A percentile compares a stretch with the other conserved stretches of the same genome.
Evolutionary conservation across 495 filamentous ascomycete species (phyloP).

Genomic region (Daldinia loculata): DNA sequence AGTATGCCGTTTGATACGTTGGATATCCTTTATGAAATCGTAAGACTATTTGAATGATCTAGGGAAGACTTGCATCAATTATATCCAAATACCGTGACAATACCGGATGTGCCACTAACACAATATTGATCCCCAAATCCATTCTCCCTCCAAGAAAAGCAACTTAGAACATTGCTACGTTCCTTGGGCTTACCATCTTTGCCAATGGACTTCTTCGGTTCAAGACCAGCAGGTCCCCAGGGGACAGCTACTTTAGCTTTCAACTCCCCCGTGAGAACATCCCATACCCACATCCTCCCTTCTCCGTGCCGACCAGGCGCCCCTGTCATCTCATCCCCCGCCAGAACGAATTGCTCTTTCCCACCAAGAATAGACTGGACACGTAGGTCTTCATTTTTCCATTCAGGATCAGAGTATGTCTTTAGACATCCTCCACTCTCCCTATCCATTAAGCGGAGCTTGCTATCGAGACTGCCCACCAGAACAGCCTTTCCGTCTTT

Average conservation of each 20-base stretch:
- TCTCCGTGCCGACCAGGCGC: constrained; percentile 52
- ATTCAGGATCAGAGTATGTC: constrained; percentile 68
- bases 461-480: constrained; percentile 78
- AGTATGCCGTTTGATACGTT: constrained; percentile 18
- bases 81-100: constrained; percentile 63
- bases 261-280: constrained; percentile 79
- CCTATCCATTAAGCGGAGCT: constrained; percentile 83
- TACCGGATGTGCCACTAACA: constrained; percentile 62
- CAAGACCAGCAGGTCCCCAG: constrained; percentile 66
- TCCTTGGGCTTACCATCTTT: constrained; percentile 62
- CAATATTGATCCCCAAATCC: constrained; percentile 68
- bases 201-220: constrained; percentile 55
- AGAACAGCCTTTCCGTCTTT: constrained; percentile 76
- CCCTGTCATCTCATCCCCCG: constrained; percentile 74
- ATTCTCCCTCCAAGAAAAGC: constrained; percentile 76
- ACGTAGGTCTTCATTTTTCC: constrained; percentile 74
- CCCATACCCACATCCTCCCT: constrained; percentile 85
- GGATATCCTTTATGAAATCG: constrained; percentile 11
- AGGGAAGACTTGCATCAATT: constrained; percentile 28
- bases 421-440: constrained; percentile 75
- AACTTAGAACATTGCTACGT: constrained; percentile 61
- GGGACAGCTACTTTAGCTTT: constrained; percentile 68
- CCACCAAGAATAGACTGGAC: constrained; percentile 76
- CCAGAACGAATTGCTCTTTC: constrained; percentile 79
- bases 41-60: constrained; percentile 2